phyloP scores from a whole-genome alignment of 1,284 basidiomycete species.

The Cryptococcus neoformans region DNA sequence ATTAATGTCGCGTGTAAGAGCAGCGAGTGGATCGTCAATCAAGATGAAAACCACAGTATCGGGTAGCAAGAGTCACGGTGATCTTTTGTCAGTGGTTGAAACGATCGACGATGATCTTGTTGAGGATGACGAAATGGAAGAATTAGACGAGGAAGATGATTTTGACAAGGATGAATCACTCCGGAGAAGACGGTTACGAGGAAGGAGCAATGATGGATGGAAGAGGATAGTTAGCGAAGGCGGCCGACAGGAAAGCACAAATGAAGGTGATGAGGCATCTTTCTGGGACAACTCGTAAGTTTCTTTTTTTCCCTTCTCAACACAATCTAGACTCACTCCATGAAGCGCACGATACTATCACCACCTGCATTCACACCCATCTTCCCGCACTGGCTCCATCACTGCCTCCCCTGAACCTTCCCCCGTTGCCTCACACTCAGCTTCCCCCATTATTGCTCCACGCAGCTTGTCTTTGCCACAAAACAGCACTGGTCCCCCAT shows the following conservation, averaged over 20 bases:
- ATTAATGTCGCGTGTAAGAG: constrained; percentile 34
- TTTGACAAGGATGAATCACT: background rate
- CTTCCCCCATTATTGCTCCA: constrained; percentile 17
- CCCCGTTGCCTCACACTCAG: constrained; percentile 13
- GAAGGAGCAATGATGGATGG: constrained; percentile 10
- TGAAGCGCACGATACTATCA: constrained; percentile 48
- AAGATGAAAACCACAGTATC: constrained; percentile 11
- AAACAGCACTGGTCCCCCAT: constrained; percentile 10
- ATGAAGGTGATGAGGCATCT: constrained; percentile 21
- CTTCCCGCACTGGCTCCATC: background rate
- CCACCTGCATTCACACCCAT: constrained; percentile 31
- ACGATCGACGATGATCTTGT: constrained; percentile 8
- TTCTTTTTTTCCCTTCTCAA: background rate
- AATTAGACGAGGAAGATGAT: constrained; percentile 1
- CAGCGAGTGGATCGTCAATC: constrained; percentile 23
- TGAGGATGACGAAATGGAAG: constrained; percentile 4
- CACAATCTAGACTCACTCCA: background rate
- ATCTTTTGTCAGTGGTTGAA: constrained; percentile 20
- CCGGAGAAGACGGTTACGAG: constrained; percentile 6
- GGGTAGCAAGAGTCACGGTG: constrained; percentile 38
- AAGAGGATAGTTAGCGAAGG: constrained; percentile 31
- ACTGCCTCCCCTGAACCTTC: constrained; percentile 32
- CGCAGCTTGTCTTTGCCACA: constrained; percentile 23
- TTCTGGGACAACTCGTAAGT: constrained; percentile 45
- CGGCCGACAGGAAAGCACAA: constrained; percentile 9